A percentile compares a stretch with the other conserved stretches of the same genome.
Evolutionary conservation across 169 alveolate species (phyloP).

Genomic region (Plasmodium inui): DNA sequence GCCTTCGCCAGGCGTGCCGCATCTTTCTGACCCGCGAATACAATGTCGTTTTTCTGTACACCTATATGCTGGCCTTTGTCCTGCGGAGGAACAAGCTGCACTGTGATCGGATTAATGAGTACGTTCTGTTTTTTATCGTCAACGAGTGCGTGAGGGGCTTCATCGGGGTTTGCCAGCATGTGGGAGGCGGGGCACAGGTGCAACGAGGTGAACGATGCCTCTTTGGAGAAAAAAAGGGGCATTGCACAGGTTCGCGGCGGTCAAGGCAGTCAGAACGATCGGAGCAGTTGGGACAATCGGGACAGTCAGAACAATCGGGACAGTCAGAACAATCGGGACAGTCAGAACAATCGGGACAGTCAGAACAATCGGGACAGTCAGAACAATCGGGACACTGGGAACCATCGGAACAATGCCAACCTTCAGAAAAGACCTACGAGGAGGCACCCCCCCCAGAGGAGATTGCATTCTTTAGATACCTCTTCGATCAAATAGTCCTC

Average conservation of each 20-base stretch:
- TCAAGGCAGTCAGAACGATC: no score
- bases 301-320: no score
- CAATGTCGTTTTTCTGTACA: constrained; percentile 20
- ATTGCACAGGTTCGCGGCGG: not conserved
- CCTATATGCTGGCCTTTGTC: constrained; percentile 24
- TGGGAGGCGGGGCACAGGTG: not conserved
- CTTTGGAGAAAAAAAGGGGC: not conserved
- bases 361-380: no score
- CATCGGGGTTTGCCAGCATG: constrained; percentile 3
- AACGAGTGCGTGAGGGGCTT: constrained; percentile 24
- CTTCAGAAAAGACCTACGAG: not conserved
- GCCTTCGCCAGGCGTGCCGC: constrained; percentile 5
- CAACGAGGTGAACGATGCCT: not conserved
- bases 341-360: no score
- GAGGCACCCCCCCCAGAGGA: not conserved
- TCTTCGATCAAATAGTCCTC: constrained; percentile 30
- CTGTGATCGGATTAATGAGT: constrained; percentile 16
- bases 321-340: no score
- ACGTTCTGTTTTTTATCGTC: constrained; percentile 19
- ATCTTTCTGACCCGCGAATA: constrained; percentile 26
- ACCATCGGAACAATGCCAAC: no score
- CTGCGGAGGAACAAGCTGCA: constrained; percentile 9
- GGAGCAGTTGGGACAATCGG: no score
- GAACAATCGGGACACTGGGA: no score
- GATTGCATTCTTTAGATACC: constrained; percentile 19